Evolutionary conservation across 176 grass and related monocot genomes (phyloP).

Genomic region (Paspalum notatum): DNA sequence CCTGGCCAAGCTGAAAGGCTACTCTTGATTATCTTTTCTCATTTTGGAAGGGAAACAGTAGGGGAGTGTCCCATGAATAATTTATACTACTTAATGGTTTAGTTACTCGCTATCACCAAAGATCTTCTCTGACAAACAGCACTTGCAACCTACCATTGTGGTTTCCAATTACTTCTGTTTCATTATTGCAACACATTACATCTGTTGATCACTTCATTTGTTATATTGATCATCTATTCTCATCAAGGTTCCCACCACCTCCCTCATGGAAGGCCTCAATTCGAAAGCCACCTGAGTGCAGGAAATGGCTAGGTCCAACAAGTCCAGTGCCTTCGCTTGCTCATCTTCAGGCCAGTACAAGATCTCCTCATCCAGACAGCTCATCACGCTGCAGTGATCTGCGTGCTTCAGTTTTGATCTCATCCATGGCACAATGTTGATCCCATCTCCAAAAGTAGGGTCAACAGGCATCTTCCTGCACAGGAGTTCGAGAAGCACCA

Average conservation of each 20-base stretch:
- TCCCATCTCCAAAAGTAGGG: slow-evolving; percentile 48
- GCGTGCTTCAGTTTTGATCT: slow-evolving; percentile 34
- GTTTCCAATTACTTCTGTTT: background rate
- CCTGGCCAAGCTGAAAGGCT: too few relatives aligned
- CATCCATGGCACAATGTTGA: slow-evolving; percentile 69
- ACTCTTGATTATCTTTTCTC: too few relatives aligned
- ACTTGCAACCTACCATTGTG: background rate
- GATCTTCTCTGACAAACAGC: too few relatives aligned
- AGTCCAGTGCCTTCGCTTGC: slow-evolving; percentile 44
- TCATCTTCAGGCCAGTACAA: slow-evolving; percentile 55
- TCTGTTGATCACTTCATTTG: background rate
- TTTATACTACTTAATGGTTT: too few relatives aligned
- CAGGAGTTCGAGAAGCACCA: slow-evolving; percentile 69
- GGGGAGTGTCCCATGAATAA: too few relatives aligned
- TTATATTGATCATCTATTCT: slow-evolving; percentile 27
- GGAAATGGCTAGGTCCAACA: slow-evolving; percentile 55
- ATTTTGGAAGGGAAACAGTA: too few relatives aligned
- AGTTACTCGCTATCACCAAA: too few relatives aligned
- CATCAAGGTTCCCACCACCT: slow-evolving; percentile 54
- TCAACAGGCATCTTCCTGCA: slow-evolving; percentile 68
- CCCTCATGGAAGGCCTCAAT: slow-evolving; percentile 67
- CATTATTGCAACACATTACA: background rate
- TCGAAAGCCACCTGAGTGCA: slow-evolving; percentile 50
- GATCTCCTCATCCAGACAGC: slow-evolving; percentile 60
- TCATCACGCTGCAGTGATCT: slow-evolving; percentile 32